Evolutionary conservation across 805 yeast genomes (phyloP).

Genomic region (Debaryomyces prosopidis): DNA sequence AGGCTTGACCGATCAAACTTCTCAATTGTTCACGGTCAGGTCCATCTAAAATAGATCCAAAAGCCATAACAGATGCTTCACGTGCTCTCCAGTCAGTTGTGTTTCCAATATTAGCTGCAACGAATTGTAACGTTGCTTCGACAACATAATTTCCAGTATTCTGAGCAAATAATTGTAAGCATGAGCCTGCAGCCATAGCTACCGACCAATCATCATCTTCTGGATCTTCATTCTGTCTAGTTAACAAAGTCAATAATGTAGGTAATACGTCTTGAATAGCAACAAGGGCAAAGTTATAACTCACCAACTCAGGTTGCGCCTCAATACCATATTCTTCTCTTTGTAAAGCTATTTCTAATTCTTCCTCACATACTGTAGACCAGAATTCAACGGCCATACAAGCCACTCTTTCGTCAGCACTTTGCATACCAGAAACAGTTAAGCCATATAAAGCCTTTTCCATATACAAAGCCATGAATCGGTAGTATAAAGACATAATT

Average conservation of each 20-base stretch:
- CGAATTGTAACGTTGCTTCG: conserved; percentile 81
- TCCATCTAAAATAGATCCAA: conserved; percentile 95
- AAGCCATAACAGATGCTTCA: conserved; percentile 99
- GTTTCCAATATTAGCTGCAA: conserved; percentile 63
- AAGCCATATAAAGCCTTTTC: conserved; percentile 91
- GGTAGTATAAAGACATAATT: conserved; percentile 86
- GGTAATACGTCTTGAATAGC: conserved; percentile 89
- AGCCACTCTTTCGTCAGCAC: conserved; percentile 79
- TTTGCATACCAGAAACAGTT: conserved; percentile 90
- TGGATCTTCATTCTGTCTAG: conserved; percentile 88
- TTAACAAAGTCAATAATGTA: conserved; percentile 73
- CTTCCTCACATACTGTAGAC: conserved; percentile 99
- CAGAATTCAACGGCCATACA: conserved; percentile 99
- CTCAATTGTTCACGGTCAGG: conserved; percentile 75
- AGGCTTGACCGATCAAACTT: conserved; percentile 73
- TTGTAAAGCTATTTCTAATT: conserved; percentile 74
- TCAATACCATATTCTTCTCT: conserved; percentile 60
- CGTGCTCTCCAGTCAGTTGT: conserved; percentile 71
- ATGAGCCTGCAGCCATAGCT: conserved; percentile 98
- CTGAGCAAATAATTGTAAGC: conserved; percentile 91
- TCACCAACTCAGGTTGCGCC: conserved; percentile 43
- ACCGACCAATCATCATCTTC: conserved; percentile 98
- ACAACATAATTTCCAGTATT: conserved; percentile 85
- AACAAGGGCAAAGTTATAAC: conserved; percentile 79
- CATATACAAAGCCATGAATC: conserved; percentile 92